Conservation (phyloP, 805 yeast species). For the Debaryomyces hansenii region DNA sequence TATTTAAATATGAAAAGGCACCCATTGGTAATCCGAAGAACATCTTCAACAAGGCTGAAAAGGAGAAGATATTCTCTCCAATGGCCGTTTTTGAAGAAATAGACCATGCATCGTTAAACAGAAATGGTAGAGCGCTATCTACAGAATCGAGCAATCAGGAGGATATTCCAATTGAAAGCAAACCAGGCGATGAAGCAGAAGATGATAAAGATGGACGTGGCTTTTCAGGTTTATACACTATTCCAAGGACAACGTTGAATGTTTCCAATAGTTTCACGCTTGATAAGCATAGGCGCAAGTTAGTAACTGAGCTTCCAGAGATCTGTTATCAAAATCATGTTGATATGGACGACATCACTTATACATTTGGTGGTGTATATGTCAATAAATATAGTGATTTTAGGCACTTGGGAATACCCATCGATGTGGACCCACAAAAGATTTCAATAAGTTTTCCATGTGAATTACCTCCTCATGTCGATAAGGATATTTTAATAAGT, state of each 20-base stretch:
- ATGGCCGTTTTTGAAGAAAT: constrained; percentile 22
- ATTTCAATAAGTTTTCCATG: constrained; percentile 39
- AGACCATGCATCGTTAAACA: constrained; percentile 9
- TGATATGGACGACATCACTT: constrained; percentile 29
- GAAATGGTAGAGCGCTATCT: neutral
- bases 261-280: constrained; percentile 12
- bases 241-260: constrained; percentile 26
- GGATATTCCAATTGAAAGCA: neutral
- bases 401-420: constrained; percentile 32
- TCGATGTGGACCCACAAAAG: constrained; percentile 22
- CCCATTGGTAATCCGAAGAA: constrained; percentile 11
- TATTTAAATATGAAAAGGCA: constrained; percentile 21
- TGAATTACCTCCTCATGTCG: constrained; percentile 41
- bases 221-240: constrained; percentile 26
- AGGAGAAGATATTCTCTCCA: constrained; percentile 21
- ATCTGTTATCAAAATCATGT: constrained; percentile 33
- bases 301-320: constrained; percentile 18
- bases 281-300: constrained; percentile 7
- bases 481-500: constrained; percentile 33
- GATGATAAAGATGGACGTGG: neutral
- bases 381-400: constrained; percentile 16
- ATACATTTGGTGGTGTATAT: constrained; percentile 39
- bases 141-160: neutral
- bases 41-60: constrained; percentile 11
- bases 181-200: neutral